These are phyloP conservation scores for Begonia loranthoides DNA, from an alignment of 306 rosid genomes.

Conservation along the genomic window DNA sequence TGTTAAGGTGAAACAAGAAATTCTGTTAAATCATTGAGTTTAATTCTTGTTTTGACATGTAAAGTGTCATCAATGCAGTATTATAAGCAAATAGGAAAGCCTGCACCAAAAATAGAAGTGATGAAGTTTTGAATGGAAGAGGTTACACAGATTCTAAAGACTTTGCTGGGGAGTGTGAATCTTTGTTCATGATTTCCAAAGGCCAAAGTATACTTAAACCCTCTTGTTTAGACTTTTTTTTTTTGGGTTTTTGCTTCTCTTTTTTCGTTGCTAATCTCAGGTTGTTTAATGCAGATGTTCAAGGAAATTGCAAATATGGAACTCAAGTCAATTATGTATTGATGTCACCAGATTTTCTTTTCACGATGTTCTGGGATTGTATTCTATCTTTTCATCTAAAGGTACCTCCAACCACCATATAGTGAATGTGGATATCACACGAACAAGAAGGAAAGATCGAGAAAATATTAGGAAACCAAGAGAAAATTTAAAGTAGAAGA, in stretches of 20 bases:
- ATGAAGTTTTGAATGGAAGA: constrained; percentile 65
- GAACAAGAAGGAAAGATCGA: constrained; percentile 16
- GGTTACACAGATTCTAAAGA: constrained; percentile 62
- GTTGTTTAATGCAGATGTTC: constrained; percentile 37
- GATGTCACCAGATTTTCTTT: constrained; percentile 36
- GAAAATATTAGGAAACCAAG: constrained; percentile 29
- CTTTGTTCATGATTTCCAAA: constrained; percentile 74
- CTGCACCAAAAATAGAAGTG: constrained; percentile 65
- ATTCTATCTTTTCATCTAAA: constrained; percentile 66
- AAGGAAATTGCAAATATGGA: constrained; percentile 86
- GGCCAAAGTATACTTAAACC: constrained; percentile 53
- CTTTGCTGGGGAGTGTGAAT: constrained; percentile 68
- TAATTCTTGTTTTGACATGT: no score
- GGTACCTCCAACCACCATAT: constrained; percentile 86
- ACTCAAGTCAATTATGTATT: constrained; percentile 69
- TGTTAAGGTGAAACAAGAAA: constrained; percentile 49
- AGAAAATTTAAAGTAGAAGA: constrained; percentile 28
- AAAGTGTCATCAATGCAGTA: constrained; percentile 38
- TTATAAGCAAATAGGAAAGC: constrained; percentile 76
- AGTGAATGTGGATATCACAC: constrained; percentile 53
- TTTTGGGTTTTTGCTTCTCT: neutral
- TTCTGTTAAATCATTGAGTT: no score
- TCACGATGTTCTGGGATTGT: constrained; percentile 58
- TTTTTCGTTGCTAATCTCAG: neutral
- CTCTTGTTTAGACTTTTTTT: no score